phyloP scores from a whole-genome alignment of 345 rosid species.

The Eucalyptus caleyi region DNA sequence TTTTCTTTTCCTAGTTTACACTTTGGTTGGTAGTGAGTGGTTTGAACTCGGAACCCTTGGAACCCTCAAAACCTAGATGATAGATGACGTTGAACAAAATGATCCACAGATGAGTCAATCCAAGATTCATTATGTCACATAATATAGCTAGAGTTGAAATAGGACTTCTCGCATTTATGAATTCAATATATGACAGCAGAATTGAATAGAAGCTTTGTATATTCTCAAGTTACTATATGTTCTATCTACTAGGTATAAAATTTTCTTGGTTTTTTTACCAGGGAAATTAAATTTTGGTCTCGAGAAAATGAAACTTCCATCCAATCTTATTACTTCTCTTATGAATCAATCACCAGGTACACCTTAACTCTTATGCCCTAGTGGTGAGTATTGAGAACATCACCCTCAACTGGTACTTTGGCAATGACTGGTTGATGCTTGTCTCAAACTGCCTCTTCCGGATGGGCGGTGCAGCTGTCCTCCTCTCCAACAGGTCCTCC shows the following conservation, averaged over 20 bases:
- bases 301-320: not conserved
- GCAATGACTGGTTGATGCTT: slow-evolving; percentile 44
- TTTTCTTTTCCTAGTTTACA: not conserved
- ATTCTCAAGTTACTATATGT: not conserved
- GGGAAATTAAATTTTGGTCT: not conserved
- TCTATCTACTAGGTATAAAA: not conserved
- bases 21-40: not conserved
- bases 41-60: not conserved
- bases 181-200: not conserved
- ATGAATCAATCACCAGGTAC: slow-evolving; percentile 8
- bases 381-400: slow-evolving; percentile 49
- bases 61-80: not conserved
- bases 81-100: not conserved
- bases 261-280: not conserved
- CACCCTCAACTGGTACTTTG: slow-evolving; percentile 26
- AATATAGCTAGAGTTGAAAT: not conserved
- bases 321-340: not conserved
- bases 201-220: not conserved
- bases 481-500: slow-evolving; percentile 33
- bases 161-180: not conserved
- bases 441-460: slow-evolving; percentile 45
- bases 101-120: not conserved
- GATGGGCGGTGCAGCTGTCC: slow-evolving; percentile 34
- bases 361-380: slow-evolving; percentile 33
- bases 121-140: not conserved